Base-by-base conservation (phyloP, 768 basidiomycete genomes). In the Kwoniella dendrophila region DNA sequence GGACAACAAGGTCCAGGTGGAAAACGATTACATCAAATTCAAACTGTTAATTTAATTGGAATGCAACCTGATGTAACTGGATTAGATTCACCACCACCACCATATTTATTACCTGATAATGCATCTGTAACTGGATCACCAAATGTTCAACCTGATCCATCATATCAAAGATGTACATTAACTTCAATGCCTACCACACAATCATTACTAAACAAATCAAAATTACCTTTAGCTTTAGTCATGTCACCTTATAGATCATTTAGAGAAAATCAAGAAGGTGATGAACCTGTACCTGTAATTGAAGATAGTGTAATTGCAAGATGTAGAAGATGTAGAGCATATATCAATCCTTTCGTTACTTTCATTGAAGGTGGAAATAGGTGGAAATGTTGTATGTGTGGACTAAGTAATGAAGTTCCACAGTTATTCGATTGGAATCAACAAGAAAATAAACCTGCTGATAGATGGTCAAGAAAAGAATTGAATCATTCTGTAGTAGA, bases 381-480 rank as follows among this genome's bases (percentile, higher is more conserved):
- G 85, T 99, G 96, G 96, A 90, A 96, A 77, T 99, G 96, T 79
- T 95, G 92, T 80, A 92, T 99, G 92, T 99, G 96, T 79, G 90
- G 89, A 72, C 87, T 98, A 85, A 90, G 91, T 41, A 99, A 98
- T 78, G 96, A 98, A 80, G 94, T 98, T 0, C 96, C 96, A 24
- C 94, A 97, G 72, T 82, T 96, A 53, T 98, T 98, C 76, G 96
- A 99, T 77, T 99, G 96, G 96, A 92, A 99, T 78, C 90, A 93
- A 79, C 85, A 84, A 55, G 87, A 86, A 66, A 96, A 95, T 75
- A 89, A 92, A 78, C 94, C 93, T 30, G 94, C 91, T 12, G 96
- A 99, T 80, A 83, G 96, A 57, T 99, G 96, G 94, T 82, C 85
- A 27, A 87, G 96, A 63, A 87, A 90, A 1, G 96, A 99, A 81